Evolutionary conservation across 73 alveolate species (phyloP).

Genomic region (Tetrahymena borealis): DNA sequence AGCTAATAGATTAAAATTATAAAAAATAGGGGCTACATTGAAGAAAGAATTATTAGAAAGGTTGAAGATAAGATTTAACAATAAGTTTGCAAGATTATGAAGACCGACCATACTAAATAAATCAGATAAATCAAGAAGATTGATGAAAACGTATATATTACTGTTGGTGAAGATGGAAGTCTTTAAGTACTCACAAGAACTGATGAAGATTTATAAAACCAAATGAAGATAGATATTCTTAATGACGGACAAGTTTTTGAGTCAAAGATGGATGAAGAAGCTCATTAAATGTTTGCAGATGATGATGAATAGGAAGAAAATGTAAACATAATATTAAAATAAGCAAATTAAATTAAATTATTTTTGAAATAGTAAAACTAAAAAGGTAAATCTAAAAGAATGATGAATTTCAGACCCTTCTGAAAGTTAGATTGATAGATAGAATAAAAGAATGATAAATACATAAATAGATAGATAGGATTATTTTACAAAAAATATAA

Average conservation of each 20-base stretch:
- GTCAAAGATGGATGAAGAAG: neutral
- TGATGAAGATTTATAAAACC: neutral
- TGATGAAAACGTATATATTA: neutral
- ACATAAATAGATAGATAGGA: too few species aligned
- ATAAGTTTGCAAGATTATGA: neutral
- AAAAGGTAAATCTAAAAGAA: neutral
- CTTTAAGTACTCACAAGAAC: neutral
- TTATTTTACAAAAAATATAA: too few species aligned
- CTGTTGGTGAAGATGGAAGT: conserved; percentile 1
- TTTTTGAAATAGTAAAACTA: neutral
- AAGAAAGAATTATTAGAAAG: neutral
- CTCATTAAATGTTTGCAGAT: neutral
- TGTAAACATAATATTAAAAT: neutral
- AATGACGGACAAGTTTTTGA: neutral
- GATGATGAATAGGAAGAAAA: neutral
- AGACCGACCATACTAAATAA: neutral
- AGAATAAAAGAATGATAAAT: too few species aligned
- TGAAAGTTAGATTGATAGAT: too few species aligned
- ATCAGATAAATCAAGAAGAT: neutral
- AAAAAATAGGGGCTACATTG: neutral
- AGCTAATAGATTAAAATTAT: too few species aligned
- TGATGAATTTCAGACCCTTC: neutral
- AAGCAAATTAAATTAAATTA: neutral
- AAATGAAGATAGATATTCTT: neutral
- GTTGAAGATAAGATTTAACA: neutral